Evolutionary conservation across 176 grass and related monocot species (phyloP).

Genomic region (Thalia dealbata): DNA sequence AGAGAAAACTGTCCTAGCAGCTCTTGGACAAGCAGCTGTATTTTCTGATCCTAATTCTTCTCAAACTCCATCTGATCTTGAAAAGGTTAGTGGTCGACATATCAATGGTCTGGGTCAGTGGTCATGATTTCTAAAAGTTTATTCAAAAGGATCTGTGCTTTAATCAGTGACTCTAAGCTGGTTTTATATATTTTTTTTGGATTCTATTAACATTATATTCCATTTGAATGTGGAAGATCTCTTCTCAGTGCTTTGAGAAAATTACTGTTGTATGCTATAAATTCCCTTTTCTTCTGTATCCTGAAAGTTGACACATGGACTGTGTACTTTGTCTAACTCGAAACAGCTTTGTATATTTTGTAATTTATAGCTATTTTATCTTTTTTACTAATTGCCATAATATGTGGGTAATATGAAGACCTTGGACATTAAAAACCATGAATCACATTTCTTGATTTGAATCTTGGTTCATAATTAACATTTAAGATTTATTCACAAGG

Average conservation of each 20-base stretch:
- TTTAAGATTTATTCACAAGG: no score
- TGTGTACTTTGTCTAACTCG: no score
- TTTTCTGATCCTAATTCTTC: slow-evolving; percentile 45
- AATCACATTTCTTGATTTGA: no score
- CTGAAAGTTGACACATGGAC: background rate
- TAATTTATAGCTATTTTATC: background rate
- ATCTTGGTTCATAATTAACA: no score
- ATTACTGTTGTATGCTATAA: background rate
- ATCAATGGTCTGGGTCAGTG: background rate
- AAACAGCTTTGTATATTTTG: background rate
- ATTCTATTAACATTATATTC: background rate
- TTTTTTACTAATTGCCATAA: no score
- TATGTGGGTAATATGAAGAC: no score
- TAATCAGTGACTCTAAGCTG: background rate
- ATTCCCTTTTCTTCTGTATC: background rate
- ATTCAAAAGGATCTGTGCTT: background rate
- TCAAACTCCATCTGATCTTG: slow-evolving; percentile 61
- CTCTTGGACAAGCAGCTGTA: slow-evolving; percentile 74
- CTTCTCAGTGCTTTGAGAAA: background rate
- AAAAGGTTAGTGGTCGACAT: slow-evolving; percentile 67
- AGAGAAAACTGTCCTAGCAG: slow-evolving; percentile 94
- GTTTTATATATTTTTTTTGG: background rate
- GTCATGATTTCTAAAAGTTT: background rate
- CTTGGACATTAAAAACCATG: no score
- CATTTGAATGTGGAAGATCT: background rate